Base-by-base conservation (phyloP, 176 grass and related monocot genomes). In the Lolium multiflorum region DNA sequence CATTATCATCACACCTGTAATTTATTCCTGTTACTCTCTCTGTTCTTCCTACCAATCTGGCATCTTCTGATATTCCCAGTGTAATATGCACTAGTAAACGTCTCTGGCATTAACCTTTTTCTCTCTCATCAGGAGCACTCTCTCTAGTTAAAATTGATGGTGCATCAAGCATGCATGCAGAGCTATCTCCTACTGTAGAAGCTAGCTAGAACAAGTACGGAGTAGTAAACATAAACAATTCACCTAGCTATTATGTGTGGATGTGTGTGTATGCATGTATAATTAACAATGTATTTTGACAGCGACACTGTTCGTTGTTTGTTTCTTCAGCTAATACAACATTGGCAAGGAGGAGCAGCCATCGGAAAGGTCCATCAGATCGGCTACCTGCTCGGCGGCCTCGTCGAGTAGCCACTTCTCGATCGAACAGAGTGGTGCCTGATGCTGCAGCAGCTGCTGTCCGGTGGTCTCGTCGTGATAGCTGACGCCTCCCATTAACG, bases 321-420 rank as follows among this genome's bases (percentile, higher is more conserved):
- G n/a, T 52, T 39, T 77, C 3, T 35, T 88, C 10, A 76, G 61
- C 66, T 94, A 85, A 73, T 81, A 85, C 74, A 90, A 28, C 85
- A 85, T 83, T 24, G 85, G 82, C 58, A 83, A 79, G 72, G 88
- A 83, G 58, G 88, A 88, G 85, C 77, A 93, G 48, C 50, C 88
- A 17, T 85, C 69, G 43, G 88, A 86, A 21, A 90, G 85, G 39
- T 88, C 88, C 85, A 93, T 85, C 3, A 90, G 82, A 35, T 92
- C 94, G 26, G 76, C 83, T 48, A 86, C 89, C 80, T 91, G 74
- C 84, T 91, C 89, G 5, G 74, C 16, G 4, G 94, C 80, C 18
- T 97, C 94, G 3, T 97, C 92, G 7, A 97, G 64, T 50, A 97
- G 68, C 94, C 94, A 97, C 82, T 91, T 91, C 83, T 97, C 94